Percentiles rank a stretch among this genome's conserved stretches.
phyloP scores from a whole-genome alignment of 2,329 filamentous ascomycete genomes.

The Alternaria hordeiaustralica region DNA sequence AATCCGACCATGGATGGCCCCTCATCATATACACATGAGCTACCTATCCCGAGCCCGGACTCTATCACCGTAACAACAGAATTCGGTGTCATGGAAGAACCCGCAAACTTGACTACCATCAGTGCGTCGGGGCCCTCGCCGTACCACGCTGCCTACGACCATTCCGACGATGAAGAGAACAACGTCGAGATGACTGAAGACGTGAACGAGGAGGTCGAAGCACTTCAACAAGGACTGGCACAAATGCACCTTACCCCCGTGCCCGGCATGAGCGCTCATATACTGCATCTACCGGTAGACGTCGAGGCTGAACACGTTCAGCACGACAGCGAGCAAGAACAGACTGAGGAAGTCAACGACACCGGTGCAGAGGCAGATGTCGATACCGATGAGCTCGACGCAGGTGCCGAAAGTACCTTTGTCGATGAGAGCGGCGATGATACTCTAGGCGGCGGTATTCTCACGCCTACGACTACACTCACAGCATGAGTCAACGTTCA shows the following conservation, averaged over 20 bases:
- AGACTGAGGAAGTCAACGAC: slow-evolving; percentile 19
- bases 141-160: slow-evolving; percentile 16
- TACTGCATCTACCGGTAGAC: slow-evolving; percentile 5
- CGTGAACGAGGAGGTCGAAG: slow-evolving; percentile 12
- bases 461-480: slow-evolving; percentile 28
- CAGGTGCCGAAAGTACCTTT: slow-evolving; percentile 29
- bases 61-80: slow-evolving; percentile 45
- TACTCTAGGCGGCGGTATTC: slow-evolving; percentile 16
- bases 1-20: not conserved
- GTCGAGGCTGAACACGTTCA: slow-evolving; percentile 15
- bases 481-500: not conserved
- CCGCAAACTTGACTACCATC: slow-evolving; percentile 38
- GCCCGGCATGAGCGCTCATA: not conserved
- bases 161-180: slow-evolving; percentile 20
- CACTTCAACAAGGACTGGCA: slow-evolving; percentile 6
- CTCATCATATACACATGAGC: slow-evolving; percentile 1
- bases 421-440: slow-evolving; percentile 33
- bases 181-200: slow-evolving; percentile 28
- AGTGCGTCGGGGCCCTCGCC: slow-evolving; percentile 29
- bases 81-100: slow-evolving; percentile 43
- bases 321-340: slow-evolving; percentile 2
- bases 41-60: slow-evolving; percentile 38
- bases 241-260: slow-evolving; percentile 5
- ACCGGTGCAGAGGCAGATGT: slow-evolving; percentile 36
- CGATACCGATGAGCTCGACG: slow-evolving; percentile 36